Base-by-base conservation (phyloP, 1,284 basidiomycete species). In the Pseudozyma hubeiensis region DNA sequence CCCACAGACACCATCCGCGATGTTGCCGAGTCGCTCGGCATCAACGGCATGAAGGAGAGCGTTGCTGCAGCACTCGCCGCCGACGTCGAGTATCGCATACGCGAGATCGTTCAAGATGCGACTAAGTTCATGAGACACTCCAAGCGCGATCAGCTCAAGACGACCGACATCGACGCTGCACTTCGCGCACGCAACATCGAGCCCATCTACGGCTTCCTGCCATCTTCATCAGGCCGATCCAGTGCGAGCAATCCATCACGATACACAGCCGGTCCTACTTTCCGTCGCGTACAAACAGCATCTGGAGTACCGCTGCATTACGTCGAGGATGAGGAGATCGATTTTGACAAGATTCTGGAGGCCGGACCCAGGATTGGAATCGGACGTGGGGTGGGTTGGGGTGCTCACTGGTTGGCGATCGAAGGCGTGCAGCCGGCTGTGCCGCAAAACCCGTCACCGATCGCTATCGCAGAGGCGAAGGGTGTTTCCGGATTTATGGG, bases 351-450 rank as follows among this genome's bases (percentile, higher is more conserved):
- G 45, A 71, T 83, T 11, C 46, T 80, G 30, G 67, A 79, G 44
- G 66, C 70, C 4, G 77, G 78, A 2, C 82, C 80, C 5, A 72
- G 66, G 56, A 71, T 82, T 30, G 76, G 78, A 0, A 68, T 80
- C 19, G 78, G 82, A 29, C 72, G 75, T 13, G 82, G 81, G 9
- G 81, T 84, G 4, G 82, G 82, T 4, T 84, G 82, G 82, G 78
- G 78, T 33, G 81, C 82, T 16, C 96, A 99, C 84, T 99, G 96
- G 97, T 88, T 99, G 24, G 95, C 96, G 0, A 93, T 99, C 29
- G 96, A 99, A 83, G 96, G 97, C 39, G 92, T 99, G 4, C 96
- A 99, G 83, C 96, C 97, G 0, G 89, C 95, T 16, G 92, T 97
- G 44, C 93, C 94, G 7, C 94, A 99, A 85, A 99, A 99, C 82